Percentiles rank a stretch among this genome's conserved stretches.
phyloP scores from a whole-genome alignment of 2,329 filamentous ascomycete genomes.

The Cladobotryum protrusum region DNA sequence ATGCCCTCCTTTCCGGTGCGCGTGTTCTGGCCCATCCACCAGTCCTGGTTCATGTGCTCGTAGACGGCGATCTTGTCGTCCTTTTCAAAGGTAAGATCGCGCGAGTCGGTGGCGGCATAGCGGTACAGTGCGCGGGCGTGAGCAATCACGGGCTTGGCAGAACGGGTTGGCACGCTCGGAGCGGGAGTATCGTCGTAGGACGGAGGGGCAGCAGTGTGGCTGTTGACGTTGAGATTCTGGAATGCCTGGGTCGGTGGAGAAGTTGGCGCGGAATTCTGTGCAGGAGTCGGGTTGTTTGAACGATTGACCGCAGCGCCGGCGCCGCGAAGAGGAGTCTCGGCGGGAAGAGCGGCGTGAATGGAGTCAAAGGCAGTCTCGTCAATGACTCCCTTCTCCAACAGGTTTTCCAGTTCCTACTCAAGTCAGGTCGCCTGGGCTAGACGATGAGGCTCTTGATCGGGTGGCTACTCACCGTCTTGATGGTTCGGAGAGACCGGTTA shows the following conservation, averaged over 20 bases:
- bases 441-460: not conserved
- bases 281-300: conserved; percentile 26
- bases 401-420: conserved; percentile 79
- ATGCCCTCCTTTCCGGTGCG: conserved; percentile 83
- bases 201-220: conserved; percentile 38
- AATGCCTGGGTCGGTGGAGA: conserved; percentile 33
- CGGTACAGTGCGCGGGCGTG: conserved; percentile 77
- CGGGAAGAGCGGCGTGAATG: conserved; percentile 68
- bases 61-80: conserved; percentile 75
- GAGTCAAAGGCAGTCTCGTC: conserved; percentile 66
- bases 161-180: conserved; percentile 36
- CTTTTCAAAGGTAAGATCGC: conserved; percentile 73
- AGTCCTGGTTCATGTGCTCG: conserved; percentile 95
- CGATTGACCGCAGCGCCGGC: conserved; percentile 24
- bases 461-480: conserved; percentile 64
- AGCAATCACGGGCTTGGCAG: conserved; percentile 54
- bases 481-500: conserved; percentile 79
- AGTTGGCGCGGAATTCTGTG: conserved; percentile 20
- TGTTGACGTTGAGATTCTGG: conserved; percentile 34
- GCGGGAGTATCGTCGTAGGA: conserved; percentile 45
- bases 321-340: conserved; percentile 50
- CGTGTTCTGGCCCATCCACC: conserved; percentile 88
- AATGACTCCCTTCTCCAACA: conserved; percentile 77
- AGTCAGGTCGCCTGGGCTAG: not conserved
- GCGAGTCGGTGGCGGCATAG: conserved; percentile 71